Percentiles rank a stretch among this genome's conserved stretches.
These are phyloP conservation scores for Arthrobotrys megalospora DNA, from an alignment of 2,329 filamentous ascomycete genomes.

Conservation along the genomic window DNA sequence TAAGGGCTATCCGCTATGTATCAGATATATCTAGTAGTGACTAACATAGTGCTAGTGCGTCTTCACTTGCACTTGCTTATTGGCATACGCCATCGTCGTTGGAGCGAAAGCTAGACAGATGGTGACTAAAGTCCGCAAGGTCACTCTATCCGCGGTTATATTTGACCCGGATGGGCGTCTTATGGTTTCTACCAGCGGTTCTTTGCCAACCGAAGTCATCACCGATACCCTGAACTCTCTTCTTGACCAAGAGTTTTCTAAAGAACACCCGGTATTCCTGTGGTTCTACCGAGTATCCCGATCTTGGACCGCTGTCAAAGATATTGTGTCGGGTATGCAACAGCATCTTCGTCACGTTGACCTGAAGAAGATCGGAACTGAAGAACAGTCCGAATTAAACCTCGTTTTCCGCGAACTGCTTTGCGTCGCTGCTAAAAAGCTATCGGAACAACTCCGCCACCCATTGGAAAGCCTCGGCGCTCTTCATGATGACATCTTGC, in stretches of 20 bases:
- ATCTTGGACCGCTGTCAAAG: conserved; percentile 80
- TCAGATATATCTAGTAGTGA: background rate
- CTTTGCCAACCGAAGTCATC: conserved; percentile 81
- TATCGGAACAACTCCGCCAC: conserved; percentile 78
- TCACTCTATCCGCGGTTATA: conserved; percentile 74
- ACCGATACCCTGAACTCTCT: conserved; percentile 78
- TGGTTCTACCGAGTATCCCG: conserved; percentile 88
- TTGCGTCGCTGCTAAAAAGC: conserved; percentile 81
- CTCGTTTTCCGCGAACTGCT: conserved; percentile 86
- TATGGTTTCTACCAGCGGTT: conserved; percentile 78
- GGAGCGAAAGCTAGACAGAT: conserved; percentile 68
- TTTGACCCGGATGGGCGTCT: conserved; percentile 79
- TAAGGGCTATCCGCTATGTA: conserved; percentile 67
- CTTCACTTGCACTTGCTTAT: conserved; percentile 74
- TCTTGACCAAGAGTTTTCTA: conserved; percentile 74
- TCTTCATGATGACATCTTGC: conserved; percentile 82
- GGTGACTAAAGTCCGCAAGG: conserved; percentile 65
- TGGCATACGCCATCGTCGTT: conserved; percentile 72
- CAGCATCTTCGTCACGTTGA: conserved; percentile 75
- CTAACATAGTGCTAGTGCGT: conserved; percentile 71
- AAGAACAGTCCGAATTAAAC: conserved; percentile 77
- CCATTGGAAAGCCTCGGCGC: conserved; percentile 77
- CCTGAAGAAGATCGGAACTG: conserved; percentile 65
- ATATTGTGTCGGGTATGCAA: conserved; percentile 80
- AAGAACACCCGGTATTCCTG: conserved; percentile 83